Evolutionary conservation across 73 alveolate species (phyloP).

Genomic region (Paramecium pentaurelia): DNA sequence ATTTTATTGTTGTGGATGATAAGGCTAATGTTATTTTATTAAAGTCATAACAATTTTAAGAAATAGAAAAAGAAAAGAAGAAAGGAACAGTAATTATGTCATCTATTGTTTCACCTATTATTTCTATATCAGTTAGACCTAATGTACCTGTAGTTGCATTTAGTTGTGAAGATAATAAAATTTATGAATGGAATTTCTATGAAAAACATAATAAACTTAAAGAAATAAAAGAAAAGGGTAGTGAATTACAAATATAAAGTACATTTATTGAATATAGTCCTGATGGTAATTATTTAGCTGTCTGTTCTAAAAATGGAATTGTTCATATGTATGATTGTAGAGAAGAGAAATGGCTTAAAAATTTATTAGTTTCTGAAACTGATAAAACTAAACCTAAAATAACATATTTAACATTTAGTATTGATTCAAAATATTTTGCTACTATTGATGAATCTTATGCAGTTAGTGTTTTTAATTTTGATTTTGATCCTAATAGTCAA

Average conservation of each 20-base stretch:
- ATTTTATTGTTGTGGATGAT: constrained; percentile 90
- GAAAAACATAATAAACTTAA: constrained; percentile 68
- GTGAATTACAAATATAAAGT: constrained; percentile 69
- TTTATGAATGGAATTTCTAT: constrained; percentile 77
- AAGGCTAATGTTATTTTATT: constrained; percentile 87
- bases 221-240: constrained; percentile 64
- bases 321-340: constrained; percentile 59
- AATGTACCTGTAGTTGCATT: constrained; percentile 90
- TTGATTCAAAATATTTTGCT: too few species aligned
- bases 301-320: constrained; percentile 76
- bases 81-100: constrained; percentile 87
- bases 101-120: constrained; percentile 88
- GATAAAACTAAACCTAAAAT: constrained; percentile 62
- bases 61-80: constrained; percentile 83
- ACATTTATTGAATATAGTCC: constrained; percentile 92
- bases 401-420: too few species aligned
- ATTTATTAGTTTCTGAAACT: constrained; percentile 54
- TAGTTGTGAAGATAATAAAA: constrained; percentile 78
- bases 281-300: constrained; percentile 85
- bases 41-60: constrained; percentile 78
- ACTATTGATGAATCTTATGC: too few species aligned
- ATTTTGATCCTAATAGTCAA: too few species aligned
- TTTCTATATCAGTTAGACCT: constrained; percentile 95
- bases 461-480: too few species aligned
- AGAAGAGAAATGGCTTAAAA: constrained; percentile 53